Conservation (phyloP, 106 monocot genomes). For the Hemerocallis citrina region DNA sequence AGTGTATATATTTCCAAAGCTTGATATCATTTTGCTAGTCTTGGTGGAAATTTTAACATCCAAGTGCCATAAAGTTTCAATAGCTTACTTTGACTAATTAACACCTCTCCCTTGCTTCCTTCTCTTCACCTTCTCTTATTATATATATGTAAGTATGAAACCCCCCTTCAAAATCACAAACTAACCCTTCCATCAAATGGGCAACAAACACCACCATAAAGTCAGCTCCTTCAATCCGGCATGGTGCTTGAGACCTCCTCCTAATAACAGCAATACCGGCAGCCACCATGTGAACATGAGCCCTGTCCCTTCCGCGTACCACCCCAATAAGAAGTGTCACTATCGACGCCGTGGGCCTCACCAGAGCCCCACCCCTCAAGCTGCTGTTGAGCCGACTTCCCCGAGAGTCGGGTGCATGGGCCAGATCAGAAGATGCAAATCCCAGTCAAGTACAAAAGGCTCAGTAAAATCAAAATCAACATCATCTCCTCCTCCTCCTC, state of each 20-base stretch:
- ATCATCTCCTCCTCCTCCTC: background rate
- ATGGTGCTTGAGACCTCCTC: slow-evolving; percentile 15
- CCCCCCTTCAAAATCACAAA: background rate
- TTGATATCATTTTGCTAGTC: too few species aligned
- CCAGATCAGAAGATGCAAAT: slow-evolving; percentile 11
- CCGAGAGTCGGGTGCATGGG: slow-evolving; percentile 37
- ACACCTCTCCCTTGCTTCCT: background rate
- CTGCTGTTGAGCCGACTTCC: slow-evolving; percentile 9
- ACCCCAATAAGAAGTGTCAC: background rate
- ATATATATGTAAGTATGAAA: background rate
- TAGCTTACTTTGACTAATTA: background rate
- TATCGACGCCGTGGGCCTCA: background rate
- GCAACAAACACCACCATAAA: background rate
- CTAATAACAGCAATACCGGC: background rate
- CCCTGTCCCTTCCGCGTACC: background rate
- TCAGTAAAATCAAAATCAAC: background rate
- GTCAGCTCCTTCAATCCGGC: slow-evolving; percentile 8
- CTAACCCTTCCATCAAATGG: background rate
- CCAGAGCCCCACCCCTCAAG: background rate
- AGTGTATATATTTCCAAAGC: too few species aligned
- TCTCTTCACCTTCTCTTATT: too few species aligned
- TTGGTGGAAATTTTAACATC: background rate
- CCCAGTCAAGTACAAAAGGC: background rate
- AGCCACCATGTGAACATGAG: background rate
- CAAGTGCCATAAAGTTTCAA: background rate